phyloP scores from a whole-genome alignment of 2,329 filamentous ascomycete genomes.

The Cercospora citrullina region DNA sequence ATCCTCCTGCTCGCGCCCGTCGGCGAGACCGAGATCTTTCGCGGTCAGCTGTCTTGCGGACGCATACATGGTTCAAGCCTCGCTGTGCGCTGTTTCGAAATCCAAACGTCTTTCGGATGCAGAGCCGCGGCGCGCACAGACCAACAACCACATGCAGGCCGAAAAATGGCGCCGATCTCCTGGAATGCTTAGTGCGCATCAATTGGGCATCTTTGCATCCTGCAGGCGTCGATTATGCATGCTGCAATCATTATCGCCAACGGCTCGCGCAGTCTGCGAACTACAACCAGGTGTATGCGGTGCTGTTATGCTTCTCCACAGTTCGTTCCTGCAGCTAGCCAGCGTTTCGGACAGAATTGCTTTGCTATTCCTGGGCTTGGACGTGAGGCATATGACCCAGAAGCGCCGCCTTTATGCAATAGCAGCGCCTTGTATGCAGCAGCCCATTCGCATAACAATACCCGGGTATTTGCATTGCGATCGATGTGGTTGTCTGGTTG shows the following conservation, averaged over 20 bases:
- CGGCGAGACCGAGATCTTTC: constrained; percentile 16
- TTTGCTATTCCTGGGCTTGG: constrained; percentile 11
- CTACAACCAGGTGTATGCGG: constrained; percentile 12
- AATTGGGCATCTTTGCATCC: constrained; percentile 14
- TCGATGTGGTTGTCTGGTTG: constrained; percentile 5
- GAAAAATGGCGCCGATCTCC: constrained; percentile 3
- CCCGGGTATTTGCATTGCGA: not conserved
- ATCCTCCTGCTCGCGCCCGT: constrained; percentile 21
- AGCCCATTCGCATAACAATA: not conserved
- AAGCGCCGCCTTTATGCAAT: not conserved
- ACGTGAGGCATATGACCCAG: not conserved
- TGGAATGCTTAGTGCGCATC: constrained; percentile 5
- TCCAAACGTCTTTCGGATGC: constrained; percentile 8
- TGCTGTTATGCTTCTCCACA: not conserved
- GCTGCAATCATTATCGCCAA: constrained; percentile 1
- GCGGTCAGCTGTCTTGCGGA: constrained; percentile 15
- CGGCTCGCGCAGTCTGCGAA: constrained; percentile 8
- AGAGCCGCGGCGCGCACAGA: constrained; percentile 8
- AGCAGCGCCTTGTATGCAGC: not conserved
- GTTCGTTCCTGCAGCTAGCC: constrained; percentile 6
- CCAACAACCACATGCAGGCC: constrained; percentile 4
- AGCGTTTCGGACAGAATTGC: constrained; percentile 3
- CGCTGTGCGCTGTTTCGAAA: constrained; percentile 1
- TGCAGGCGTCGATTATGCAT: constrained; percentile 7
- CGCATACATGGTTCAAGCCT: constrained; percentile 4